Base-by-base conservation (phyloP, 352 stramenopile genomes). In the Hyaloperonospora brassicae region DNA sequence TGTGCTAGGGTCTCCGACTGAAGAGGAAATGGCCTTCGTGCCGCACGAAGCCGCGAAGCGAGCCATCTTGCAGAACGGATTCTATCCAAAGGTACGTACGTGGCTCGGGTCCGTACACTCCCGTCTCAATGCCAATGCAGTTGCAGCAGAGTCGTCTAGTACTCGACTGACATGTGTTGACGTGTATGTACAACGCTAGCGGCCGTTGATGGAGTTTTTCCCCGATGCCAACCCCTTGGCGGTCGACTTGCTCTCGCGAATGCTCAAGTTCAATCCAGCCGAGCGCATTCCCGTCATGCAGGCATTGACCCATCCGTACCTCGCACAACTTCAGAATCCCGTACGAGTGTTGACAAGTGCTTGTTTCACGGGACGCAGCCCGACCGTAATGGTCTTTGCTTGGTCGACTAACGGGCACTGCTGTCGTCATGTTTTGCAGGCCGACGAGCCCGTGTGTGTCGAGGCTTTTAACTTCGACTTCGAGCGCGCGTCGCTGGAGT, bases 21-120 rank as follows among this genome's bases (percentile, higher is more conserved):
- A 97, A 50, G 72, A 93, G 54, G 96, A 99, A 52, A 90, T 99
- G 66, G 86, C 87, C 50, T 99, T 99, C 65, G 94, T 99, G 12
- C 97, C 95, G 22, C 97, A 96, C 47, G 88, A 92, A 69, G 82
- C 82, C 9, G 82, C 82, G 25, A 88, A 84, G 60, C 86, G 85
- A 54, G 82, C 82, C 17, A 89, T 92, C 49, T 56, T 87, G 34
- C 81, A 92, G 64, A 79, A 92, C 50, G 81, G 81, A 11, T 92
- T 83, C 43, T 92, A 89, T 52, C 79, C 81, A 27, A 91, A 91
- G 73, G 80, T 90, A 55, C 9, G 80, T 90, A 55, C 9, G 49
- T 53, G 3, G 14, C 27, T 8, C 25, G 43, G 5, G 12, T 25
- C 17, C 5, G 43, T 39, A 2, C 39, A 44, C 14, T 5, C 13